Conservation (phyloP, 306 rosid species). For the barrel medic (Medicago truncatula) region MtrunA17r5.0-ANR NC_053042.1:39755001-39755500, state of each 20-base stretch:
- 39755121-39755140: conserved; percentile 44
- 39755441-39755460: conserved; percentile 66
- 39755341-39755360: conserved; percentile 65
- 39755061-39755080: conserved; percentile 25
- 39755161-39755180: conserved; percentile 34
- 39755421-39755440: conserved; percentile 70
- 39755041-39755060: conserved; percentile 24
- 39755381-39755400: conserved; percentile 68
- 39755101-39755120: conserved; percentile 42
- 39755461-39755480: conserved; percentile 62
- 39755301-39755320: conserved; percentile 72
- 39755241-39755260: conserved; percentile 78
- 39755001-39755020: background rate
- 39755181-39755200: conserved; percentile 34
- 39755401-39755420: conserved; percentile 60
- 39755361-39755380: conserved; percentile 73
- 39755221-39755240: conserved; percentile 83
- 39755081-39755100: conserved; percentile 37
- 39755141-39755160: conserved; percentile 40
- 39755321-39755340: conserved; percentile 71
- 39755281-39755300: conserved; percentile 64
- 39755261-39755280: conserved; percentile 69
- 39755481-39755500: conserved; percentile 67
- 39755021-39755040: conserved; percentile 30
- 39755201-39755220: conserved; percentile 84